These are phyloP conservation scores for Cinnamomum chago DNA, from an alignment of 164 flowering plant species.

Conservation along the genomic window DNA sequence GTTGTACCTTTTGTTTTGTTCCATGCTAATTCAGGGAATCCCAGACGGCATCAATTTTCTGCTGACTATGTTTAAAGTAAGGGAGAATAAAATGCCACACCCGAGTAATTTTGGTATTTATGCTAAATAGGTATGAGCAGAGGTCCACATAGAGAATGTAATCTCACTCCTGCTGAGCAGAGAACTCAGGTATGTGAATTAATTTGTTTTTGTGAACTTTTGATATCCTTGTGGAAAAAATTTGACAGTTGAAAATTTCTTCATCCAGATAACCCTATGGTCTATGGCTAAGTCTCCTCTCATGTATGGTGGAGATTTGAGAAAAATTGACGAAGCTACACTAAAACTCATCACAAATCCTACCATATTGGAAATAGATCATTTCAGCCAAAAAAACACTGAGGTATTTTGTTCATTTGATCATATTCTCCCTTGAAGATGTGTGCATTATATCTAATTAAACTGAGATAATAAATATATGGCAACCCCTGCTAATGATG, in stretches of 20 bases:
- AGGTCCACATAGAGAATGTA: slow-evolving; percentile 71
- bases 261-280: slow-evolving; percentile 82
- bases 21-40: no score
- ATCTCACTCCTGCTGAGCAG: slow-evolving; percentile 60
- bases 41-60: background rate
- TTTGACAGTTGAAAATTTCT: slow-evolving; percentile 1
- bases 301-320: slow-evolving; percentile 93
- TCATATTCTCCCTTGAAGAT: background rate
- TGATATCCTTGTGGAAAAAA: no score
- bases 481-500: background rate
- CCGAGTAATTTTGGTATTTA: background rate
- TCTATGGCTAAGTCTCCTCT: slow-evolving; percentile 89
- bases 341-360: slow-evolving; percentile 67
- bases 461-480: background rate
- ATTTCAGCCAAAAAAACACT: slow-evolving; percentile 62
- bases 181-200: slow-evolving; percentile 57
- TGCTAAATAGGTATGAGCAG: slow-evolving; percentile 50
- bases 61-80: no score
- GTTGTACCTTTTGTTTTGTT: no score
- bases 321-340: slow-evolving; percentile 58
- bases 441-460: background rate
- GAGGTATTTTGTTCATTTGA: slow-evolving; percentile 40
- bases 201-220: background rate
- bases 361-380: slow-evolving; percentile 62
- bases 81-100: background rate